phyloP scores from a whole-genome alignment of 2,329 filamentous ascomycete species.

The Dactylonectria estremocensis region DNA sequence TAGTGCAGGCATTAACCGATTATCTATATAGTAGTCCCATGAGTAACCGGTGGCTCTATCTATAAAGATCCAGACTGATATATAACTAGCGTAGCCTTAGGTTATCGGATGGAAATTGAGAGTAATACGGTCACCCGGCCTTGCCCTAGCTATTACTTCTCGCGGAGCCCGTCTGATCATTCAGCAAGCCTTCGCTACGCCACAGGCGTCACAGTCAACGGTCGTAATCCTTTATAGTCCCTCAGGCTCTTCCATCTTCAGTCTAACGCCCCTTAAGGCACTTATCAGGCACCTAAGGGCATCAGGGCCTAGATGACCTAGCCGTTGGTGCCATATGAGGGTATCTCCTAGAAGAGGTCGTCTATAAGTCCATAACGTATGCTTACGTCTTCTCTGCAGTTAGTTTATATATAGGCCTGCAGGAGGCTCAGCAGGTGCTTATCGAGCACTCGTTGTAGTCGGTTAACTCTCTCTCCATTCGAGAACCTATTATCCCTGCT shows the following conservation, averaged over 20 bases:
- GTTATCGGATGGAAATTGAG: neutral
- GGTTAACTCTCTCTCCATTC: neutral
- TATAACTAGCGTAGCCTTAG: neutral
- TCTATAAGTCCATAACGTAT: neutral
- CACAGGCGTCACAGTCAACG: neutral
- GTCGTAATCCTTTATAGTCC: neutral
- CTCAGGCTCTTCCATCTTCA: neutral
- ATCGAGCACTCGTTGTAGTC: neutral
- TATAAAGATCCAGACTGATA: neutral
- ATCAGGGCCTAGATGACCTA: neutral
- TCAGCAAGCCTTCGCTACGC: neutral
- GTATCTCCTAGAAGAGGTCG: neutral
- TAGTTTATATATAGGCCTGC: fast-evolving
- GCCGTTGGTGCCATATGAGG: neutral
- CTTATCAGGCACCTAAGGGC: neutral
- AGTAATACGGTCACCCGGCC: neutral
- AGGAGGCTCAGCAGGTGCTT: neutral
- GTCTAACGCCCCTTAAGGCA: neutral
- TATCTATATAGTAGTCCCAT: neutral
- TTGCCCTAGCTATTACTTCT: neutral
- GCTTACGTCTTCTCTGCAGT: neutral
- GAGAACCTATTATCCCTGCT: neutral
- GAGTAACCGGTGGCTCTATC: neutral
- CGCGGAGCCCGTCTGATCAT: neutral
- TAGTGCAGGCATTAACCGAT: neutral